phyloP scores from a whole-genome alignment of 805 yeast species.

The Ogataea corticis region DNA sequence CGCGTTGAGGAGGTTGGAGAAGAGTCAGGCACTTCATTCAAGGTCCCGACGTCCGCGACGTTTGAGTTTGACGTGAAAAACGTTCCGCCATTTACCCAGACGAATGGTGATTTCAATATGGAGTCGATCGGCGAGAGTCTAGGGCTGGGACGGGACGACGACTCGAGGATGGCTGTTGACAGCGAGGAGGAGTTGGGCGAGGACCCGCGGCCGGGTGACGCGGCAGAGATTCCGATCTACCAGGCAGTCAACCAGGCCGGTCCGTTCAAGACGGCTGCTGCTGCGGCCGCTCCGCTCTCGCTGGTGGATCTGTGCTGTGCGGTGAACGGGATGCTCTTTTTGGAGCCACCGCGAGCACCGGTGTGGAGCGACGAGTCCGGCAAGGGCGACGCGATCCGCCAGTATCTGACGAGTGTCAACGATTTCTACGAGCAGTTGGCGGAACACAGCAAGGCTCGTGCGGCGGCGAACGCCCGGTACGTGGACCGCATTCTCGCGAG shows the following conservation, averaged over 20 bases:
- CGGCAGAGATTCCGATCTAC: constrained; percentile 21
- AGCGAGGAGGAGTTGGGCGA: not conserved
- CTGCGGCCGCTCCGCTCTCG: constrained; percentile 14
- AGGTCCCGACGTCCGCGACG: constrained; percentile 1
- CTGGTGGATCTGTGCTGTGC: constrained; percentile 22
- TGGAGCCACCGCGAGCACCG: constrained; percentile 6
- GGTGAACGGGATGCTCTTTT: constrained; percentile 7
- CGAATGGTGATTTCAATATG: constrained; percentile 33
- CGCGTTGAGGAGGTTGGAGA: constrained; percentile 1
- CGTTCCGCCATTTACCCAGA: constrained; percentile 33
- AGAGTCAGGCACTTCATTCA: not conserved
- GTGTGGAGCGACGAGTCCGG: not conserved
- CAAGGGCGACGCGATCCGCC: constrained; percentile 2
- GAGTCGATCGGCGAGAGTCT: constrained; percentile 23
- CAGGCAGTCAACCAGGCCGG: constrained; percentile 22
- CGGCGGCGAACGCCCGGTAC: constrained; percentile 14
- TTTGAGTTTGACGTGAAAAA: constrained; percentile 17
- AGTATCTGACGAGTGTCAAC: constrained; percentile 11
- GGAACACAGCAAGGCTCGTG: constrained; percentile 16
- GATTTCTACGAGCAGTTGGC: constrained; percentile 15
- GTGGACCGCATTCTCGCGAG: constrained; percentile 16
- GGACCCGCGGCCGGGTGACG: constrained; percentile 5
- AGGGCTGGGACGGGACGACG: constrained; percentile 5
- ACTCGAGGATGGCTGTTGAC: constrained; percentile 1
- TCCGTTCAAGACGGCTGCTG: constrained; percentile 15